Conservation (phyloP, 352 stramenopile genomes). For the Pythium biforme region DNA sequence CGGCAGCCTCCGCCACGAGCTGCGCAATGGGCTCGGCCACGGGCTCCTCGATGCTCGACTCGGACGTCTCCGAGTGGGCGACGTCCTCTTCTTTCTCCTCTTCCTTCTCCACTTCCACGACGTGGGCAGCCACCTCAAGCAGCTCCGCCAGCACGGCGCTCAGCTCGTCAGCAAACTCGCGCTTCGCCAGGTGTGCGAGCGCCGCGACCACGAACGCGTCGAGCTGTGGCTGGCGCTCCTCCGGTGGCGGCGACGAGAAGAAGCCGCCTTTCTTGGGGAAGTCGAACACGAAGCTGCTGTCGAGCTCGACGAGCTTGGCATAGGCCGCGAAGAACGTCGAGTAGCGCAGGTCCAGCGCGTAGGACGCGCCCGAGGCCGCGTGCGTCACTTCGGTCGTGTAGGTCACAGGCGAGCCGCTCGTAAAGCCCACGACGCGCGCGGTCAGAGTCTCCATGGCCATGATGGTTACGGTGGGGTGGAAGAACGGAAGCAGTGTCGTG, state of each 20-base stretch:
- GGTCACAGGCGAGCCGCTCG: slow-evolving; percentile 39
- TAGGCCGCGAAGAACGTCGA: slow-evolving; percentile 66
- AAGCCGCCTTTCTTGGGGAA: slow-evolving; percentile 65
- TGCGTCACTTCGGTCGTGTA: slow-evolving; percentile 55
- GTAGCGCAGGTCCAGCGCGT: slow-evolving; percentile 60
- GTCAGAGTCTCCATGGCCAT: slow-evolving; percentile 22
- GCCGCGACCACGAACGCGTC: slow-evolving; percentile 60
- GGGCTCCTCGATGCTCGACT: slow-evolving; percentile 20
- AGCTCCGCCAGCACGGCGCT: slow-evolving; percentile 49
- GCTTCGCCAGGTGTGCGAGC: slow-evolving; percentile 52
- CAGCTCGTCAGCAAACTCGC: slow-evolving; percentile 39
- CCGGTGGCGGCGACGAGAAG: slow-evolving; percentile 57
- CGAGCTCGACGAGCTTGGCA: slow-evolving; percentile 39
- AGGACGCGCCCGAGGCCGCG: slow-evolving; percentile 23
- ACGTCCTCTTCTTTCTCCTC: slow-evolving; percentile 19
- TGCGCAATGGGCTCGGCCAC: slow-evolving; percentile 14
- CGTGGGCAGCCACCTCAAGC: slow-evolving; percentile 47
- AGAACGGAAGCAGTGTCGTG: not conserved
- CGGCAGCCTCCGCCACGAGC: slow-evolving; percentile 16
- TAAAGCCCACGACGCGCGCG: slow-evolving; percentile 51
- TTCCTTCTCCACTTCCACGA: slow-evolving; percentile 17
- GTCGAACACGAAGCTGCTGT: slow-evolving; percentile 51
- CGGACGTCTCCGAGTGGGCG: slow-evolving; percentile 20
- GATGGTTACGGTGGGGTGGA: not conserved
- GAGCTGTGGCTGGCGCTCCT: slow-evolving; percentile 56